phyloP scores from a whole-genome alignment of 2,329 filamentous ascomycete genomes.

The Aureobasidium sp. region DNA sequence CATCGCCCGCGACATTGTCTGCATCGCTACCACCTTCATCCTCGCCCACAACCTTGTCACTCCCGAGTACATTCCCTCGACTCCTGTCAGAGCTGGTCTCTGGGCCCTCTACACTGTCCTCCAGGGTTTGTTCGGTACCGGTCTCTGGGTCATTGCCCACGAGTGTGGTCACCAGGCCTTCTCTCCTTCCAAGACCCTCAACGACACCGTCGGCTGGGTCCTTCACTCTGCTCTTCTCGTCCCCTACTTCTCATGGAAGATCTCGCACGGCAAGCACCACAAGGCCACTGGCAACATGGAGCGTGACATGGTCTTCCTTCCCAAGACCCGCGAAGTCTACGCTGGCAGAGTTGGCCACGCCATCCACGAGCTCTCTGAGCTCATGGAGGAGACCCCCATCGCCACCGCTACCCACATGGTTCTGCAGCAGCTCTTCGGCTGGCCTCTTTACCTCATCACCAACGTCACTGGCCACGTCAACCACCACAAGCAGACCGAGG shows the following conservation, averaged over 20 bases:
- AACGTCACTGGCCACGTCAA: slow-evolving; percentile 96
- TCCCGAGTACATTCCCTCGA: slow-evolving; percentile 70
- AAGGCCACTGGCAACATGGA: slow-evolving; percentile 97
- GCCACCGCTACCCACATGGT: slow-evolving; percentile 68
- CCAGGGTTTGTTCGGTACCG: slow-evolving; percentile 89
- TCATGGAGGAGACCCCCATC: slow-evolving; percentile 91
- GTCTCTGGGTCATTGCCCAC: slow-evolving; percentile 92
- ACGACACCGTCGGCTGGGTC: slow-evolving; percentile 88
- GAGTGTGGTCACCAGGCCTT: slow-evolving; percentile 98
- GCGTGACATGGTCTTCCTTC: slow-evolving; percentile 99
- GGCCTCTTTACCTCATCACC: slow-evolving; percentile 82
- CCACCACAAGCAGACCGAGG: slow-evolving; percentile 86
- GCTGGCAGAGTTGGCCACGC: slow-evolving; percentile 67
- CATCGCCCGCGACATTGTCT: slow-evolving; percentile 72
- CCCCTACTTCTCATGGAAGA: slow-evolving; percentile 99
- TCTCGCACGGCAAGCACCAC: slow-evolving; percentile 99
- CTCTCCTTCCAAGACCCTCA: slow-evolving; percentile 82
- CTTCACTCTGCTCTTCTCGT: slow-evolving; percentile 84
- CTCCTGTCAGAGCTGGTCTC: slow-evolving; percentile 56
- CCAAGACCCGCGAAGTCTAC: slow-evolving; percentile 77
- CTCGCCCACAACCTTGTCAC: slow-evolving; percentile 86
- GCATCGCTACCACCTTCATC: slow-evolving; percentile 71
- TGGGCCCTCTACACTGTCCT: slow-evolving; percentile 68
- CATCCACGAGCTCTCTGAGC: slow-evolving; percentile 75
- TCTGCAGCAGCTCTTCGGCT: slow-evolving; percentile 82